Conservation (phyloP, 441 rosid species). For the Rhodomyrtus psidioides region DNA sequence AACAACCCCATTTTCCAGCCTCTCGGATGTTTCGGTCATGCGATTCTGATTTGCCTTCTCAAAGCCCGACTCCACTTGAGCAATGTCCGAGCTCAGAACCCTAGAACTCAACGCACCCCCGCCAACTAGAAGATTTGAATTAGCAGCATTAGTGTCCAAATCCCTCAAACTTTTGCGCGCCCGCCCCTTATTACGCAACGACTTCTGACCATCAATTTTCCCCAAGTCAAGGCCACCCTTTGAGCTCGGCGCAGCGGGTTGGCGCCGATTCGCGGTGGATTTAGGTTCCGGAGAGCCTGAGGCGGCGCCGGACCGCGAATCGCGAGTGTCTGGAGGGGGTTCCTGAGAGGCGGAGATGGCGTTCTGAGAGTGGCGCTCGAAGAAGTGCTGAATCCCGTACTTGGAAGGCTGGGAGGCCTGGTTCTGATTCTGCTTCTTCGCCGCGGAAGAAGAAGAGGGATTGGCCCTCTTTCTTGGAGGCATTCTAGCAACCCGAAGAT, state of each 20-base stretch:
- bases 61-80: background rate
- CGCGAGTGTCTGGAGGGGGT: background rate
- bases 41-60: background rate
- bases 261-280: background rate
- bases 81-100: background rate
- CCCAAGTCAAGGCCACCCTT: background rate
- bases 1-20: background rate
- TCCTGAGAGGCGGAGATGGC: constrained; percentile 10
- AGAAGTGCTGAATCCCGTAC: constrained; percentile 90
- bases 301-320: no score
- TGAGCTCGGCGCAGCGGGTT: background rate
- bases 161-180: background rate
- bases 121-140: background rate
- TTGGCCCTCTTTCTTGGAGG: constrained; percentile 71
- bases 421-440: constrained; percentile 23
- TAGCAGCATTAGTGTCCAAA: background rate
- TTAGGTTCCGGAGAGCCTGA: background rate
- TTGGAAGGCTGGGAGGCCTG: constrained; percentile 43
- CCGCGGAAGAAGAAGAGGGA: constrained; percentile 12
- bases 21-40: background rate
- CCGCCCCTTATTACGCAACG: background rate
- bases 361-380: constrained; percentile 71
- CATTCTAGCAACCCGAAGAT: constrained; percentile 20
- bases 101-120: background rate
- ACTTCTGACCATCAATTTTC: background rate